Evolutionary conservation across 768 basidiomycete genomes (phyloP), one percentile per base, ranked within the genome.

Genomic region (Cystofilobasidium macerans): DNA sequence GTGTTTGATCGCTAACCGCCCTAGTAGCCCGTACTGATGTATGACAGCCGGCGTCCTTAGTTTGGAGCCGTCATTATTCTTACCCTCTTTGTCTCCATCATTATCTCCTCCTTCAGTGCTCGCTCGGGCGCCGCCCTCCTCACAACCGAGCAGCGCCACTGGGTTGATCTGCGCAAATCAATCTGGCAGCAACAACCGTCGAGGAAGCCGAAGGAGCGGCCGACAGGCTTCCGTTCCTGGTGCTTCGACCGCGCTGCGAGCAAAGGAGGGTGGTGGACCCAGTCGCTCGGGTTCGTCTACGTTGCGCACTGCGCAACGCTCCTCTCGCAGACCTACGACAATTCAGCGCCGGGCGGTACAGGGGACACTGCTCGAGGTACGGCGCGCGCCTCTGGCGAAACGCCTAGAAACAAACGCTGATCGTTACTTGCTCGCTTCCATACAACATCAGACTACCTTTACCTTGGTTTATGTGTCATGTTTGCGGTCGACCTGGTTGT

Each of bases 241-340:
- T 97, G 94, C 74, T 94, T 84, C 73, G 87, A 93, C 64, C 83
- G 91, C 33, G 93, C 94, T 0, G 84, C 90, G 20, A 80, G 84
- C 69, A 98, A 97, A 75, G 87, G 91, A 71, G 94, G 94, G 2
- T 90, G 86, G 84, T 98, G 93, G 93, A 82, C 86, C 8, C 79
- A 85, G 64, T 77, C 77, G 57, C 87, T 93, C 82, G 91, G 89
- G 0, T 73, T 82, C 3, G 74, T 94, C 28, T 93, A 91, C 71
- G 74, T 88, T 24, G 47, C 88, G 22, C 93, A 97, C 73, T 88
- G 95, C 51, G 72, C 88, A 38, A 83, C 84, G 0, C 79, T 97
- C 65, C 88, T 90, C 20, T 69, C 71, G 0, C 71, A 75, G 56
- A 61, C 71, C 1, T 60, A 51, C 47, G 64, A 53, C 7, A 70